Conservation (phyloP, 2,329 filamentous ascomycete species). For the Teratosphaeria zuluensis region DNA sequence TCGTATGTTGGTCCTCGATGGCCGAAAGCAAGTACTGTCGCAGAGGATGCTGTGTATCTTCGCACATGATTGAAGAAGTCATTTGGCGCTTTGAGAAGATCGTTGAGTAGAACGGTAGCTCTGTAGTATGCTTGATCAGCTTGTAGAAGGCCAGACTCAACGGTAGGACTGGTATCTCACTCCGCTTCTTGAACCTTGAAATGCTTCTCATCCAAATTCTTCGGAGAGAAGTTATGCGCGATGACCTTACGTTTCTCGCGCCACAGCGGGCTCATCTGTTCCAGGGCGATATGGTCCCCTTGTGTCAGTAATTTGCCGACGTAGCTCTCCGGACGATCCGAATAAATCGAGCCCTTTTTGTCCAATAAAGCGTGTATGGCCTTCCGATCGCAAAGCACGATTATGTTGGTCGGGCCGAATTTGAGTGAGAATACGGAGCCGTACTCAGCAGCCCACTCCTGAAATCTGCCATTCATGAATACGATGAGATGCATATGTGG, state of each 20-base stretch:
- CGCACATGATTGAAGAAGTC: background rate
- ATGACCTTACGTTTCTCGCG: constrained; percentile 37
- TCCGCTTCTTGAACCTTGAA: constrained; percentile 38
- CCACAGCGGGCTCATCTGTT: constrained; percentile 40
- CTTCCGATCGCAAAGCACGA: constrained; percentile 33
- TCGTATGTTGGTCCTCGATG: constrained; percentile 14
- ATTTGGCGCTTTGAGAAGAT: constrained; percentile 33
- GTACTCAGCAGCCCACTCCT: constrained; percentile 20
- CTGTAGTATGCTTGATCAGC: constrained; percentile 32
- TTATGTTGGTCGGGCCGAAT: constrained; percentile 30
- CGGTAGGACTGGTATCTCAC: background rate
- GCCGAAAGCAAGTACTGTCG: constrained; percentile 32
- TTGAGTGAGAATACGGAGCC: constrained; percentile 28
- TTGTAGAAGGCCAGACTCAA: background rate
- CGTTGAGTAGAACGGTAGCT: constrained; percentile 34
- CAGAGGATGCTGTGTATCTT: constrained; percentile 9
- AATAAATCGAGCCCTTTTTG: constrained; percentile 36
- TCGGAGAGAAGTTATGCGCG: constrained; percentile 35
- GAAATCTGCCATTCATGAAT: constrained; percentile 8
- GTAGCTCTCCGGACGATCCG: constrained; percentile 16
- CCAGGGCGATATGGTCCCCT: constrained; percentile 39
- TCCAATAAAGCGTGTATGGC: constrained; percentile 37
- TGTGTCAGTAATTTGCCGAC: constrained; percentile 30
- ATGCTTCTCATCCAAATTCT: constrained; percentile 34
- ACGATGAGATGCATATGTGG: background rate